Base-by-base conservation (phyloP, 768 basidiomycete genomes). In the Agaricus sinodeliciosus region DNA sequence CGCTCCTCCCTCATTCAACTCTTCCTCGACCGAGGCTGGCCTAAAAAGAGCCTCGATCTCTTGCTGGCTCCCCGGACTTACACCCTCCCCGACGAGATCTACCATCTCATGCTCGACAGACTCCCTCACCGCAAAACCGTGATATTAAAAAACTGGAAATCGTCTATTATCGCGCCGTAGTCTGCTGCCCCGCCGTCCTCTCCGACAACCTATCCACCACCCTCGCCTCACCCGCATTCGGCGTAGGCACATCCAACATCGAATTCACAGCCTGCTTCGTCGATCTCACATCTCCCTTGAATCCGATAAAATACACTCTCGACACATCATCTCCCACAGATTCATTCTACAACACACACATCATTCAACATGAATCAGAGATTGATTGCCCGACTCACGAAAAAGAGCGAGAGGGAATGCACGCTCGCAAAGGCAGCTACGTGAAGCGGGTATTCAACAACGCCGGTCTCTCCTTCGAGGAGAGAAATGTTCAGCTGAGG, bases 251-350 rank as follows among this genome's bases (percentile, higher is more conserved):
- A 61, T 83, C 85, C 45, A 86, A 73, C 63, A 79, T 82, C 43
- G 76, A 78, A 34, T 75, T 75, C n/a, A 69, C 76, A 49, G 87
- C 84, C 57, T 78, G 82, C 58, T 75, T 74, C 15, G 67, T 64
- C 15, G 74, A 72, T 49, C 74, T 71, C 43, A 74, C 71, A 57
- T 90, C 86, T 39, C 90, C 91, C 64, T 82, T 87, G 74, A 94
- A 94, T 16, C 90, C 90, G 40, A 93, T 61, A 61, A 84, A 94
- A 62, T 86, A 94, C 35, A 93, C 66, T 22, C 85, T 71, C 3
- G 85, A 79, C 15, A 68, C 57, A 6, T 88, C 84, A 25, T 76
- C 84, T 4, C 86, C 87, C 3, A 73, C 74, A 2, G 88, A 72
- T 39, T 90, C 80, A 49, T 79, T 81, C 88, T 90, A 43, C 12